Conservation (phyloP, 495 filamentous ascomycete genomes). For the Aspergillus hancockii region DNA sequence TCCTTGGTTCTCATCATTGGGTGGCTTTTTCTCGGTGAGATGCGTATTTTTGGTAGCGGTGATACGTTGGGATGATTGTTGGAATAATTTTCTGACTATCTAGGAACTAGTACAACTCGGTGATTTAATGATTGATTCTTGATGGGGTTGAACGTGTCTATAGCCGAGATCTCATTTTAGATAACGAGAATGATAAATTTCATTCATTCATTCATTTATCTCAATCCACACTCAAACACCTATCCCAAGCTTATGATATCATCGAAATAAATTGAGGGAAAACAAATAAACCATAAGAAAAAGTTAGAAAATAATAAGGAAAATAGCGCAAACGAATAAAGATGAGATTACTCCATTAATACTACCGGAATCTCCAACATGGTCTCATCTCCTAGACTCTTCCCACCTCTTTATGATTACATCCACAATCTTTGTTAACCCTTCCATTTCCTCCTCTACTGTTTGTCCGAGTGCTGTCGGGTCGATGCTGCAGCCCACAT, state of each 20-base stretch:
- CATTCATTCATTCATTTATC: background rate
- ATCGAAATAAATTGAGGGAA: background rate
- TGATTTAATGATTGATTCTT: background rate
- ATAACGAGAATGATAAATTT: background rate
- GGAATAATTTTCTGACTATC: background rate
- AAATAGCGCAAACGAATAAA: background rate
- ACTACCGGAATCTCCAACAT: background rate
- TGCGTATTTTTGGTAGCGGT: no score
- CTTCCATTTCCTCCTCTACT: slow-evolving; percentile 95
- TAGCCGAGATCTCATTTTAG: background rate
- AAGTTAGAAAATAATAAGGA: background rate
- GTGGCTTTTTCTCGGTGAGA: no score
- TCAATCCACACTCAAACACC: background rate
- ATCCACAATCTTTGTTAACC: slow-evolving; percentile 69
- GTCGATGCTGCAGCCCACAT: slow-evolving; percentile 74
- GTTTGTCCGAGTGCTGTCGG: slow-evolving; percentile 65
- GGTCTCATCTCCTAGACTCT: slow-evolving; percentile 5
- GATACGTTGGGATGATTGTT: no score
- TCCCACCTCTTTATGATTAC: slow-evolving; percentile 61
- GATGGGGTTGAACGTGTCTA: background rate
- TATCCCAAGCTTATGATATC: background rate
- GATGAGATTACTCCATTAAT: background rate
- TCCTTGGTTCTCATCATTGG: no score
- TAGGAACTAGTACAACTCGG: no score
- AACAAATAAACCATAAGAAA: background rate